Conservation (phyloP, 2,329 filamentous ascomycete genomes). For the Hypoxylon sp. region DNA sequence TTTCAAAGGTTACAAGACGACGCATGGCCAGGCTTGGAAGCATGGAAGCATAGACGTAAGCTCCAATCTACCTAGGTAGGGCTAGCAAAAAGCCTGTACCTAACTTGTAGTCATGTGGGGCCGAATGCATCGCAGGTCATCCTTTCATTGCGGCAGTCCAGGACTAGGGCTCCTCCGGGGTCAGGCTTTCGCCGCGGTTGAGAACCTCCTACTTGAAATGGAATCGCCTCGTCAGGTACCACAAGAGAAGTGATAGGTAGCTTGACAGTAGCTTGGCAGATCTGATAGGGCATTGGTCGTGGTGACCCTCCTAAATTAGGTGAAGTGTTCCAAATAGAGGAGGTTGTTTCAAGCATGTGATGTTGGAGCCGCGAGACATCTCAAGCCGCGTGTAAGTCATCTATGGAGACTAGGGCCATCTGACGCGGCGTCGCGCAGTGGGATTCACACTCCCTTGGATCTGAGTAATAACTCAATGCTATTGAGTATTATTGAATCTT, state of each 20-base stretch:
- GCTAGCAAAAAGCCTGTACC: slow-evolving; percentile 9
- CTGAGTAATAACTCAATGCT: background rate
- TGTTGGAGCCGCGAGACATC: slow-evolving; percentile 46
- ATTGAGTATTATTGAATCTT: slow-evolving; percentile 8
- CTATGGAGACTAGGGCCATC: slow-evolving; percentile 33
- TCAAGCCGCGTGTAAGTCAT: slow-evolving; percentile 40
- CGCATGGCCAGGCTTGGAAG: slow-evolving; percentile 17
- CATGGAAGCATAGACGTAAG: slow-evolving; percentile 13
- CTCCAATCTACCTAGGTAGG: slow-evolving; percentile 12
- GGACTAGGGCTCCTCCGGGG: slow-evolving; percentile 16
- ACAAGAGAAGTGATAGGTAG: slow-evolving; percentile 44
- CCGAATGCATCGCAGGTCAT: slow-evolving; percentile 35
- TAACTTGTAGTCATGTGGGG: slow-evolving; percentile 26
- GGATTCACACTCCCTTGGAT: slow-evolving; percentile 13
- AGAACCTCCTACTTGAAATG: slow-evolving; percentile 49
- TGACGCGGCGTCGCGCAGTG: slow-evolving; percentile 34
- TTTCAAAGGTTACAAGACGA: slow-evolving; percentile 36
- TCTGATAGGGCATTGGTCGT: slow-evolving; percentile 44
- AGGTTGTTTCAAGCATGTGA: slow-evolving; percentile 47
- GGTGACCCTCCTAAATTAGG: slow-evolving; percentile 40
- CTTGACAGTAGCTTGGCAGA: no score
- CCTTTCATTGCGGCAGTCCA: slow-evolving; percentile 36
- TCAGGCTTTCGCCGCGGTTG: slow-evolving; percentile 33
- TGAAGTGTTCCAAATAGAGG: slow-evolving; percentile 44
- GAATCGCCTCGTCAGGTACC: slow-evolving; percentile 49